These are phyloP conservation scores for Globisporangium spiculum DNA, from an alignment of 352 stramenopile species.

Conservation along the genomic window DNA sequence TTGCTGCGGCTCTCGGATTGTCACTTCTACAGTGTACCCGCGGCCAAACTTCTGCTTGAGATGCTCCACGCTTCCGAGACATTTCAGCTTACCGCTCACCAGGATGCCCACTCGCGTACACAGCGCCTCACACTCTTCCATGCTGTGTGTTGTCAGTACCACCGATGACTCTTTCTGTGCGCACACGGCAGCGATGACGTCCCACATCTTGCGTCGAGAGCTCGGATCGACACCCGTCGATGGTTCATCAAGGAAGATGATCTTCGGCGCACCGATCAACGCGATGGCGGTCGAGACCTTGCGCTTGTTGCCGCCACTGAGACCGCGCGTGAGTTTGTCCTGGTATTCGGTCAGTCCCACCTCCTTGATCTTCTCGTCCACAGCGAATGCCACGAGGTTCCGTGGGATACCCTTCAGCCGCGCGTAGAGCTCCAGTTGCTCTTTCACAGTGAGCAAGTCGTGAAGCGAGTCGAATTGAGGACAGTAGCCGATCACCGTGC, in stretches of 20 bases:
- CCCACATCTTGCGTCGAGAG: slow-evolving; percentile 92
- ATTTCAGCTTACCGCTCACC: slow-evolving; percentile 60
- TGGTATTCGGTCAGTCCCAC: slow-evolving; percentile 54
- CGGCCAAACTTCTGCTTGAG: slow-evolving; percentile 96
- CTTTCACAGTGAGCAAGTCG: slow-evolving; percentile 88
- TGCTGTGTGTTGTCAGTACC: slow-evolving; percentile 75
- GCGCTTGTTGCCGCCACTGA: slow-evolving; percentile 92
- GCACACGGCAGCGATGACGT: slow-evolving; percentile 85
- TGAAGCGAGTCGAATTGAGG: slow-evolving; percentile 95
- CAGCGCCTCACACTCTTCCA: slow-evolving; percentile 81
- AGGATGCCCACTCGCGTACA: slow-evolving; percentile 69
- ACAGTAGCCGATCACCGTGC: slow-evolving; percentile 83
- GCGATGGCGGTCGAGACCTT: slow-evolving; percentile 95
- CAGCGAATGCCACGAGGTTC: slow-evolving; percentile 29
- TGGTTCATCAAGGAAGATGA: slow-evolving; percentile 96
- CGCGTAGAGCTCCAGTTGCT: slow-evolving; percentile 91
- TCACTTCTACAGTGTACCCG: slow-evolving; percentile 91
- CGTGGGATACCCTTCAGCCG: slow-evolving; percentile 76
- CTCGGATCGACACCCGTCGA: slow-evolving; percentile 93
- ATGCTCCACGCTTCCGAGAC: slow-evolving; percentile 86
- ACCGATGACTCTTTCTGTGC: slow-evolving; percentile 37
- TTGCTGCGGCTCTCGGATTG: slow-evolving; percentile 34
- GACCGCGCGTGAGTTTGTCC: slow-evolving; percentile 34
- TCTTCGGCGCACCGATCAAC: slow-evolving; percentile 89
- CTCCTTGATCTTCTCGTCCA: slow-evolving; percentile 58